Percentiles rank a stretch among this genome's conserved stretches.
phyloP scores from a whole-genome alignment of 2,329 filamentous ascomycete species.

The Leptographium procerum region DNA sequence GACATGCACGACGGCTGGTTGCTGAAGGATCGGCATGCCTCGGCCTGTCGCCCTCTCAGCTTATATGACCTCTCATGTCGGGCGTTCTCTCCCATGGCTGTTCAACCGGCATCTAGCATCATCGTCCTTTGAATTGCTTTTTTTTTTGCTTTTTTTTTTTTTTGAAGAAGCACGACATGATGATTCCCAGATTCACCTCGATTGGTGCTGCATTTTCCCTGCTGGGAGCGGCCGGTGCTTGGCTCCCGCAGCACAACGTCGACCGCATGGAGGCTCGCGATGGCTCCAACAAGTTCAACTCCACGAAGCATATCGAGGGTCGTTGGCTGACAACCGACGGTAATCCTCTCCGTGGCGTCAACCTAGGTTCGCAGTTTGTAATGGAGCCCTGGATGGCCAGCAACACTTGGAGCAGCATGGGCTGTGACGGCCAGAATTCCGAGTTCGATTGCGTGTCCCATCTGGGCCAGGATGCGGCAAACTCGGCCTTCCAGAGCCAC shows the following conservation, averaged over 20 bases:
- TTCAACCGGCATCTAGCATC: not conserved
- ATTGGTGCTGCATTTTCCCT: not conserved
- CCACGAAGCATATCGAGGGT: not conserved
- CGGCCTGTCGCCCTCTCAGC: not conserved
- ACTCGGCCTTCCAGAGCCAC: slow-evolving; percentile 36
- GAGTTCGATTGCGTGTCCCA: slow-evolving; percentile 43
- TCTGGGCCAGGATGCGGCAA: slow-evolving; percentile 33
- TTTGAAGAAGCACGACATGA: not conserved
- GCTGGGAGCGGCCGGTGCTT: slow-evolving; percentile 3
- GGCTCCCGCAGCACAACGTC: slow-evolving; percentile 9
- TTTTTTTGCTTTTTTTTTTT: not conserved
- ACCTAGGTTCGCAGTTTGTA: slow-evolving; percentile 40
- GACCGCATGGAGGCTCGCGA: slow-evolving; percentile 9
- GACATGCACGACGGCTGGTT: not conserved
- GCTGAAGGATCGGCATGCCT: not conserved
- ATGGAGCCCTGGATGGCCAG: slow-evolving; percentile 42
- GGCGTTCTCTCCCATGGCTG: not conserved
- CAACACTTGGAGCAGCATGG: slow-evolving; percentile 33
- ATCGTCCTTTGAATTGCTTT: not conserved
- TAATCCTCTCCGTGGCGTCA: slow-evolving; percentile 35
- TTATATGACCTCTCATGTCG: too few species aligned
- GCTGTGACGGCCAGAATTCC: slow-evolving; percentile 31
- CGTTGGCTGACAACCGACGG: slow-evolving; percentile 7
- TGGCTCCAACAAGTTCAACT: slow-evolving; percentile 11
- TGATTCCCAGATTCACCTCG: not conserved